Conservation (phyloP, 1,139 yeast species). For the Candida gigantensis region DNA sequence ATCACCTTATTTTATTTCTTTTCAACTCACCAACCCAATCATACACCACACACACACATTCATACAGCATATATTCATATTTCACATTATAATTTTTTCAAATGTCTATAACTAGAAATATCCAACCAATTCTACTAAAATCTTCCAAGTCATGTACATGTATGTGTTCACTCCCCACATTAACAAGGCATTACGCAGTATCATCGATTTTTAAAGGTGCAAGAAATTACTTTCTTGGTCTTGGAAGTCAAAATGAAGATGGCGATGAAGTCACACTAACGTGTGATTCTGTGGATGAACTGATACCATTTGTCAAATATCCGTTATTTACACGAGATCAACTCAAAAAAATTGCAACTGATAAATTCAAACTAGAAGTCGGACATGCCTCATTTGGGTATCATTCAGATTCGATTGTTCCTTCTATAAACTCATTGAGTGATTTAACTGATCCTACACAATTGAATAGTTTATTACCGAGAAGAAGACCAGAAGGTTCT, state of each 20-base stretch:
- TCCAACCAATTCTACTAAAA: too few relatives aligned
- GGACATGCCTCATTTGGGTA: slow-evolving; percentile 51
- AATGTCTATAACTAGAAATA: too few relatives aligned
- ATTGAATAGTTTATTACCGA: slow-evolving; percentile 48
- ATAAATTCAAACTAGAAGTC: slow-evolving; percentile 46
- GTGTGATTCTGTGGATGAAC: slow-evolving; percentile 23
- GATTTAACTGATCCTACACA: slow-evolving; percentile 55
- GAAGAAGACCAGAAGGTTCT: slow-evolving; percentile 55
- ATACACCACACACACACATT: background rate
- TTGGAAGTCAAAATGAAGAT: slow-evolving; percentile 17
- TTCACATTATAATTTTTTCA: too few relatives aligned
- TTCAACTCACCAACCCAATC: background rate
- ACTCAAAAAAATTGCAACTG: slow-evolving; percentile 36
- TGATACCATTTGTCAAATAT: slow-evolving; percentile 42
- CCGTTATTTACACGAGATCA: slow-evolving; percentile 46
- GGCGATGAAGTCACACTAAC: background rate
- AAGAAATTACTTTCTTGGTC: slow-evolving; percentile 29
- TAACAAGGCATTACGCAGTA: background rate
- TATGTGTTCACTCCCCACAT: too few relatives aligned
- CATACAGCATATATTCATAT: background rate
- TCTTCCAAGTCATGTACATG: too few relatives aligned
- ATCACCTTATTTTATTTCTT: too few relatives aligned
- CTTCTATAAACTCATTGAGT: slow-evolving; percentile 50
- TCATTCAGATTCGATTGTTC: slow-evolving; percentile 41
- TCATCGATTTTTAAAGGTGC: slow-evolving; percentile 25